Evolutionary conservation across 2,329 filamentous ascomycete species (phyloP).

Genomic region (Alternaria incomplexa): DNA sequence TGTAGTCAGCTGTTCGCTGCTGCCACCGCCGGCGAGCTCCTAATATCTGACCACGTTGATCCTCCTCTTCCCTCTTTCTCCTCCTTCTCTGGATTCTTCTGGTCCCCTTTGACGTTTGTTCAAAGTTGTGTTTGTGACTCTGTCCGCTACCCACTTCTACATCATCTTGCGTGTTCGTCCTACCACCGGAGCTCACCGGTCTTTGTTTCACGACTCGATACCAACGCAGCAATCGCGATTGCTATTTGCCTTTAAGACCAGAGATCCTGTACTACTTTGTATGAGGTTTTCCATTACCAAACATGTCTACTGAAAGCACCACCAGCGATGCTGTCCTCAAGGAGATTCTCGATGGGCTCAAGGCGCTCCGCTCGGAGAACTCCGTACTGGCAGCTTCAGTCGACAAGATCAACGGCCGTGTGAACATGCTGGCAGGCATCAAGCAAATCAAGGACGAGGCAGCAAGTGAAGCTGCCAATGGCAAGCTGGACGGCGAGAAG

Average conservation of each 20-base stretch:
- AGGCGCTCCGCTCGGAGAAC: slow-evolving; percentile 63
- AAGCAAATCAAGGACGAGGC: slow-evolving; percentile 63
- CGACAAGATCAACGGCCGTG: slow-evolving; percentile 66
- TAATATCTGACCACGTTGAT: slow-evolving; percentile 20
- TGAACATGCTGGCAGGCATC: slow-evolving; percentile 66
- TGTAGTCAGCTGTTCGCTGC: slow-evolving; percentile 25
- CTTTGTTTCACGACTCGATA: slow-evolving; percentile 17
- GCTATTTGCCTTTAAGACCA: background rate
- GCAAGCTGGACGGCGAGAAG: slow-evolving; percentile 29
- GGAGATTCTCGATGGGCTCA: slow-evolving; percentile 63
- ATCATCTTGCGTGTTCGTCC: slow-evolving; percentile 4
- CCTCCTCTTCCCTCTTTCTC: slow-evolving; percentile 13
- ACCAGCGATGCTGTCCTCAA: slow-evolving; percentile 53
- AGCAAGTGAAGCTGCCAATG: slow-evolving; percentile 29
- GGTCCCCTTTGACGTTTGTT: slow-evolving; percentile 6
- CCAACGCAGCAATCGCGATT: slow-evolving; percentile 3
- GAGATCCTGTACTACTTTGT: background rate
- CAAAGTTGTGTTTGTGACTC: slow-evolving; percentile 15
- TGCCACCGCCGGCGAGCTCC: slow-evolving; percentile 17
- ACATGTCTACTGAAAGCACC: slow-evolving; percentile 40
- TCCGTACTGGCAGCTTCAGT: slow-evolving; percentile 61
- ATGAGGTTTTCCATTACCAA: slow-evolving; percentile 5
- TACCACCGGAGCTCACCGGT: slow-evolving; percentile 13
- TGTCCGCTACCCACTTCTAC: slow-evolving; percentile 2
- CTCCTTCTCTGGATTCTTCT: slow-evolving; percentile 18